Evolutionary conservation across 2,329 filamentous ascomycete species (phyloP).

Genomic region (Fusarium algeriense): DNA sequence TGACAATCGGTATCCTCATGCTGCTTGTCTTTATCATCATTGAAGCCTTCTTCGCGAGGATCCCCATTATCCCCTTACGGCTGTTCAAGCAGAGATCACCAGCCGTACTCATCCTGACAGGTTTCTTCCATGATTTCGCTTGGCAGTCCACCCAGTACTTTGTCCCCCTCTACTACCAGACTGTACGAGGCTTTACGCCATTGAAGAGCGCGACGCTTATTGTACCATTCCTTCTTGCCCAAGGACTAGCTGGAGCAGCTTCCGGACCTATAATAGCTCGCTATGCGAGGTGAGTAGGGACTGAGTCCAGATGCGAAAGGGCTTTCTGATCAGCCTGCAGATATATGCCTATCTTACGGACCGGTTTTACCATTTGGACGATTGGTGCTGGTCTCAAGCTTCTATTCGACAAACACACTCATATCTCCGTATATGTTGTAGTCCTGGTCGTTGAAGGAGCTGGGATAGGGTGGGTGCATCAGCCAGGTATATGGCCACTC

Average conservation of each 20-base stretch:
- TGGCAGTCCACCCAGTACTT: constrained; percentile 21
- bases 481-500: not conserved
- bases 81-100: not conserved
- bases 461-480: constrained; percentile 9
- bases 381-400: not conserved
- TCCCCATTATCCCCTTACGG: constrained; percentile 76
- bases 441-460: constrained; percentile 3
- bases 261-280: not conserved
- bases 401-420: not conserved
- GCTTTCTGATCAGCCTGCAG: fast-evolving
- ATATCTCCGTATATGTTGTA: not conserved
- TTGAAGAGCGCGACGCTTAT: not conserved
- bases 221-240: not conserved
- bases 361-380: not conserved
- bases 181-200: not conserved
- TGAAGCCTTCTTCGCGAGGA: constrained; percentile 77
- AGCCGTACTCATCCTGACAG: not conserved
- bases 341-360: not conserved
- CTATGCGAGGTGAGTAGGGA: not conserved
- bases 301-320: fast-evolving
- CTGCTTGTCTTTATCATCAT: constrained; percentile 74
- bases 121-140: not conserved
- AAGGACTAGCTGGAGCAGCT: not conserved
- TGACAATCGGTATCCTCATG: constrained; percentile 74
- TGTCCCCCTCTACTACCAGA: not conserved